Evolutionary conservation across 805 yeast genomes (phyloP).

Genomic region (Saccharomycopsis sp.): DNA sequence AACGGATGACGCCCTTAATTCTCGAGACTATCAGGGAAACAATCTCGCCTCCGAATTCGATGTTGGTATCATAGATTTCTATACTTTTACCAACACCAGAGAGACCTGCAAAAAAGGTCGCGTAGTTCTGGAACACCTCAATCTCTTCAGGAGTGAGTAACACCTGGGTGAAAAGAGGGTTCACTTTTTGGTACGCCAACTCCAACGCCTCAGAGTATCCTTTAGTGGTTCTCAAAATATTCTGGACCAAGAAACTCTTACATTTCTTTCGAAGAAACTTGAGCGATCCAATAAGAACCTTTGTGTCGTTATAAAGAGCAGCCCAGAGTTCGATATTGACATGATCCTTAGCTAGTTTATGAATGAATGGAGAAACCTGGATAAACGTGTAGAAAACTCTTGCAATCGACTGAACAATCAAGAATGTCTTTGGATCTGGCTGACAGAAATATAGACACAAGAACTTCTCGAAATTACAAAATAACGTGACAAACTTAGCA

Average conservation of each 20-base stretch:
- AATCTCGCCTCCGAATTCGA: too few species aligned
- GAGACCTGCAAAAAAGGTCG: conserved; percentile 22
- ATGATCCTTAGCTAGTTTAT: background rate
- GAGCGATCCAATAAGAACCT: conserved; percentile 53
- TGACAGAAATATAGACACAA: background rate
- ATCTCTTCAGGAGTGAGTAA: conserved; percentile 32
- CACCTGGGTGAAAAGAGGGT: conserved; percentile 26
- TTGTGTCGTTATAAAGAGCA: conserved; percentile 45
- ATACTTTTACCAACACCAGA: too few species aligned
- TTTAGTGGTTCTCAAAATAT: conserved; percentile 24
- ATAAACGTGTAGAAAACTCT: background rate
- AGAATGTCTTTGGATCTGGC: background rate
- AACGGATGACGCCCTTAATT: conserved; percentile 24
- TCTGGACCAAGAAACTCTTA: conserved; percentile 35
- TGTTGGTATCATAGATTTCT: too few species aligned
- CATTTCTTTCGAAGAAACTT: conserved; percentile 58
- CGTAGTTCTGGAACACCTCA: conserved; percentile 34
- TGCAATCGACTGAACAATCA: background rate
- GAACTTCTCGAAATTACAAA: background rate
- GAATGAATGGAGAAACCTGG: background rate
- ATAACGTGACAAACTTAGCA: too few species aligned
- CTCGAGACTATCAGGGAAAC: too few species aligned
- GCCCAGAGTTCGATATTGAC: conserved; percentile 35
- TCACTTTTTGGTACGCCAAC: conserved; percentile 30
- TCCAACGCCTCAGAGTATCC: conserved; percentile 28